Base-by-base conservation (phyloP, 2,329 filamentous ascomycete species). In the Colletotrichum liaoningense region DNA sequence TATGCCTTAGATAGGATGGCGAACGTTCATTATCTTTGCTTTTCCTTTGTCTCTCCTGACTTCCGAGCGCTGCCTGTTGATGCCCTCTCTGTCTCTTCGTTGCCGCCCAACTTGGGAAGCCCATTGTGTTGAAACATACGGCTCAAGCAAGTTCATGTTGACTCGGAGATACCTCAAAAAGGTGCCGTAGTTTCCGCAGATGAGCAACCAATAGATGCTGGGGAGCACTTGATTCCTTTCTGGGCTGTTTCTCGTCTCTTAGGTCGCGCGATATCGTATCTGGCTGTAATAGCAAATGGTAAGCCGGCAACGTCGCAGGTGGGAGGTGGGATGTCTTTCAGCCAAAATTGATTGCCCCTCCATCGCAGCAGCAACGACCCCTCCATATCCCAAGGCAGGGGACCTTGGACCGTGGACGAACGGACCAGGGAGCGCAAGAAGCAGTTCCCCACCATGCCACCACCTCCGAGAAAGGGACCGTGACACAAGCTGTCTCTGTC, bases 201-300 rank as follows among this genome's bases (percentile, higher is more conserved):
- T 26, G 24, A 56, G 26, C 5, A 16, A 7, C n/a, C 38, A 42
- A 42, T 2, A 42, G 38, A 19, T 42, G 5, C 16, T 8, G 14
- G 38, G 16, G 19, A 59, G 12, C 28, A 5, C 19, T 24, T 38
- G 19, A 12, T 63, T 62, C 26, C 35, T 16, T 52, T 54, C 14
- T 8, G 30, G 26, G 33, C 52, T 62, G 22, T 30, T 57, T 42
- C 69, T 58, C 35, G 58, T 62, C 59, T 49, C 42, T 33, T 33
- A 69, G 12, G 66, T 65, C 35, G 55, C 66, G 55, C 55, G 67
- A 65, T 73, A 70, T 69, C 55, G 59, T 69, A 60, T 70, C 60
- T 56, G 56, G 9, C 68, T 69, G 49, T 71, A 62, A 76, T 74
- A 77, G 77, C 78, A 78, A 79, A 80, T 78, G 73, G 75, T 76